These are phyloP conservation scores for Naganishia vishniacii DNA, from an alignment of 768 basidiomycete species.

Conservation along the genomic window DNA sequence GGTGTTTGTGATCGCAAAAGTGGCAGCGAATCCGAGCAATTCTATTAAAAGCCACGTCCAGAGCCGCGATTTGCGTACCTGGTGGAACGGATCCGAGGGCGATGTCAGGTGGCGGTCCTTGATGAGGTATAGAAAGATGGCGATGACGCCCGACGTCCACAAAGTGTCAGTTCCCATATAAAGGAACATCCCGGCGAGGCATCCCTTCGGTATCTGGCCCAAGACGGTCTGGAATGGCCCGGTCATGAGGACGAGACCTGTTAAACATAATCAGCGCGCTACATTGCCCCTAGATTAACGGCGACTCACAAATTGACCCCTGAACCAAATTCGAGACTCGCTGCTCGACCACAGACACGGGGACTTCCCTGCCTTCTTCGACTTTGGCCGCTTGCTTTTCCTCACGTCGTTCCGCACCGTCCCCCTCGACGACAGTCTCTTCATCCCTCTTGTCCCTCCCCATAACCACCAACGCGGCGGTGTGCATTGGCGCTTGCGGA, in stretches of 20 bases:
- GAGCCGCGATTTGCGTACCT: constrained; percentile 69
- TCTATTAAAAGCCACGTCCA: constrained; percentile 68
- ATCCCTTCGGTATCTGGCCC: constrained; percentile 68
- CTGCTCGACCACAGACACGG: constrained; percentile 76
- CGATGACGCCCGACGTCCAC: constrained; percentile 72
- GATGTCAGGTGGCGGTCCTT: constrained; percentile 64
- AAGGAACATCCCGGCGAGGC: constrained; percentile 81
- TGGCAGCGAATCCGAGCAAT: constrained; percentile 75
- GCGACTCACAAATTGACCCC: constrained; percentile 60
- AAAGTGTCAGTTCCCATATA: constrained; percentile 86
- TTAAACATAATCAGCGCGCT: constrained; percentile 18
- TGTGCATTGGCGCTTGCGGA: constrained; percentile 80
- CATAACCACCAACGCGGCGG: constrained; percentile 70
- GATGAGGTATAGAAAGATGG: constrained; percentile 71
- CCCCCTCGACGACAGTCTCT: constrained; percentile 28
- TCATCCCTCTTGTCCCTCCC: constrained; percentile 43
- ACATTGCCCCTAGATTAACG: neutral
- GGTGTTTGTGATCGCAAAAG: constrained; percentile 86
- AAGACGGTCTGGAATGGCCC: constrained; percentile 77
- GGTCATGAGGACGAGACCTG: constrained; percentile 65
- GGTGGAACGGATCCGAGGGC: constrained; percentile 61
- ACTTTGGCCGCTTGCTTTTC: constrained; percentile 11
- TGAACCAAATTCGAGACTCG: constrained; percentile 86
- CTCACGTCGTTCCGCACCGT: neutral
- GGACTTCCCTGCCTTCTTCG: constrained; percentile 43